A percentile compares a stretch with the other conserved stretches of the same genome.
phyloP scores from a whole-genome alignment of 1,284 basidiomycete genomes.

The Malassezia vespertilionis region DNA sequence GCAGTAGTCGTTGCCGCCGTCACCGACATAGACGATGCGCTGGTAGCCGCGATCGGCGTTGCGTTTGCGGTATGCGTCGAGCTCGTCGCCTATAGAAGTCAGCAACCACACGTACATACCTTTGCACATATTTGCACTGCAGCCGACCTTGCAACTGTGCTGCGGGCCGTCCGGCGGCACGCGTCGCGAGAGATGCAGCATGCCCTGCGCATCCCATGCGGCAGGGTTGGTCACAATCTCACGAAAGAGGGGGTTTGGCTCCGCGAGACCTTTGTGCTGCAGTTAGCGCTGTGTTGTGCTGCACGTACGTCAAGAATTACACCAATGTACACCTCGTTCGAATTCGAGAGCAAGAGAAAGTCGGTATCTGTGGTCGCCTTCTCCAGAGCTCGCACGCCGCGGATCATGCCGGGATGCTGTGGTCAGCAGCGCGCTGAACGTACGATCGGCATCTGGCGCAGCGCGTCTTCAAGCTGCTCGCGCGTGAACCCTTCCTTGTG shows the following conservation, averaged over 20 bases:
- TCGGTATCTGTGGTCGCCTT: constrained; percentile 55
- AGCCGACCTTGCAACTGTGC: constrained; percentile 76
- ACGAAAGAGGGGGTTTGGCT: constrained; percentile 57
- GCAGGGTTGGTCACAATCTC: constrained; percentile 90
- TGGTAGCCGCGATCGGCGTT: constrained; percentile 60
- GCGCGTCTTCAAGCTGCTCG: constrained; percentile 65
- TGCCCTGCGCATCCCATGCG: constrained; percentile 62
- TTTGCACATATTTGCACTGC: constrained; percentile 97
- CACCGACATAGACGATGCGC: constrained; percentile 79
- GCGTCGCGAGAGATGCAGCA: constrained; percentile 66
- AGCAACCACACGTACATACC: constrained; percentile 51
- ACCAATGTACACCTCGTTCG: constrained; percentile 86
- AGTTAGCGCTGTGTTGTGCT: constrained; percentile 17
- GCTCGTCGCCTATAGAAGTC: constrained; percentile 64
- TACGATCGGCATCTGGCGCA: constrained; percentile 76
- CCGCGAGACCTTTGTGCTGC: constrained; percentile 8
- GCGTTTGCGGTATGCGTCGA: constrained; percentile 66
- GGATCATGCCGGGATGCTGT: constrained; percentile 90
- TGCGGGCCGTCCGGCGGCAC: constrained; percentile 60
- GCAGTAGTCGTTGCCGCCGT: constrained; percentile 92
- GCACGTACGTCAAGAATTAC: constrained; percentile 56
- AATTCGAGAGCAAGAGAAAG: constrained; percentile 84
- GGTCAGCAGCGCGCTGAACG: constrained; percentile 44
- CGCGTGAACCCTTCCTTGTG: constrained; percentile 51
- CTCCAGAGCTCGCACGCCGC: constrained; percentile 62